Evolutionary conservation across 371 early-diverging fungal genomes (phyloP).

Genomic region (Zychaea mexicana): DNA sequence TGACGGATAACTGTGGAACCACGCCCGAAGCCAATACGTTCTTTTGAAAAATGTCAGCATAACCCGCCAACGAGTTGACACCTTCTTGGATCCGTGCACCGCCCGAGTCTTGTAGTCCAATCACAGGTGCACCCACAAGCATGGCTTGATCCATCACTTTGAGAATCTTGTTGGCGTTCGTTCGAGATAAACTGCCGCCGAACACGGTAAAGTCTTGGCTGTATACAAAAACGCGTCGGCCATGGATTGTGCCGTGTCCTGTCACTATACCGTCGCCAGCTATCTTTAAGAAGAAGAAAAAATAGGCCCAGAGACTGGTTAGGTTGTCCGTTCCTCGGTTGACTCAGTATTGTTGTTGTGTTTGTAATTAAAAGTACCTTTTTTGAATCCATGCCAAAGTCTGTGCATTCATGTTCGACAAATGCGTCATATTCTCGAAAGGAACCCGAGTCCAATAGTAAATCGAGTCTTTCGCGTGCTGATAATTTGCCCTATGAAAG

Average conservation of each 20-base stretch:
- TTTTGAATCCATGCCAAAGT: slow-evolving; percentile 90
- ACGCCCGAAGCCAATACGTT: slow-evolving; percentile 95
- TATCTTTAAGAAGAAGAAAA: slow-evolving; percentile 48
- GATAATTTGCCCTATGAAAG: slow-evolving; percentile 96
- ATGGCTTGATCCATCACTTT: slow-evolving; percentile 97
- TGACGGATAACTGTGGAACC: slow-evolving; percentile 93
- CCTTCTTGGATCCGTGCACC: slow-evolving; percentile 99
- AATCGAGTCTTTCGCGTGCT: slow-evolving; percentile 89
- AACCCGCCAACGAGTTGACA: slow-evolving; percentile 94
- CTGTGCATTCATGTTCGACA: slow-evolving; percentile 93
- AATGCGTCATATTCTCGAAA: slow-evolving; percentile 95
- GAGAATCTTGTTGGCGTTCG: slow-evolving; percentile 91
- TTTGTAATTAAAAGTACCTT: slow-evolving; percentile 44
- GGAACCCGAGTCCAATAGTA: slow-evolving; percentile 84
- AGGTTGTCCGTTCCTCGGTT: too few species aligned
- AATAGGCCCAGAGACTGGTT: too few species aligned
- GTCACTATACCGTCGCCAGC: slow-evolving; percentile 97
- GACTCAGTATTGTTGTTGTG: too few species aligned
- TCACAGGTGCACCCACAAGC: slow-evolving; percentile 92
- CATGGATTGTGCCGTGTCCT: slow-evolving; percentile 93
- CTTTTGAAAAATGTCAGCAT: slow-evolving; percentile 95
- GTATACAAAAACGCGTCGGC: slow-evolving; percentile 91
- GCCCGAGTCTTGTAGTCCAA: slow-evolving; percentile 96
- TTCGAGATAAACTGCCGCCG: slow-evolving; percentile 90
- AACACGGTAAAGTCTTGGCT: slow-evolving; percentile 95